Conservation (phyloP, 192 early-diverging fungal species). For the Rhizophagus clarus region DNA sequence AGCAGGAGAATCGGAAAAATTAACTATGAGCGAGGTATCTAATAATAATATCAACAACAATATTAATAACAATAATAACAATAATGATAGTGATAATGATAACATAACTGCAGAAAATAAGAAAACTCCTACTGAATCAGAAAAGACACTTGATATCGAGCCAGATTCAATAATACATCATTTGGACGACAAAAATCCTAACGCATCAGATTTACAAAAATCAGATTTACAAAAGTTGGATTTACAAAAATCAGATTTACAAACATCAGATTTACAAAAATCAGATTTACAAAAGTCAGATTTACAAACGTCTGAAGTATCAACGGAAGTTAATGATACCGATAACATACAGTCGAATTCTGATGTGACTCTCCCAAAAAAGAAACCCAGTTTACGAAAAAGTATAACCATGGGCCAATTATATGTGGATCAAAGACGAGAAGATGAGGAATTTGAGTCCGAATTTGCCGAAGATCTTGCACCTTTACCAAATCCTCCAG, state of each 20-base stretch:
- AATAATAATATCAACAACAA: slow-evolving; percentile 8
- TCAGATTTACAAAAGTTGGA: too few species aligned
- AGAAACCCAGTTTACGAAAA: slow-evolving; percentile 23
- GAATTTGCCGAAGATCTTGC: slow-evolving; percentile 15
- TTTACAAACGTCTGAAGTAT: neutral
- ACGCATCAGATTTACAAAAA: neutral
- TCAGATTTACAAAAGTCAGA: too few species aligned
- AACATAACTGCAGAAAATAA: neutral
- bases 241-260: too few species aligned
- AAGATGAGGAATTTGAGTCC: neutral
- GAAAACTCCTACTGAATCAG: neutral
- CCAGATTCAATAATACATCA: neutral
- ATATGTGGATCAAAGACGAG: neutral
- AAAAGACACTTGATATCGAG: neutral
- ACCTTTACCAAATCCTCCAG: neutral
- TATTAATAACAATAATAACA: neutral
- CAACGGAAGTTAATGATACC: neutral
- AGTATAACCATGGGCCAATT: slow-evolving; percentile 11
- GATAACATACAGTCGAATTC: neutral
- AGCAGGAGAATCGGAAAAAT: neutral
- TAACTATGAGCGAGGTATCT: neutral
- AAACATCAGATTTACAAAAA: too few species aligned
- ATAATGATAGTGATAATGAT: neutral
- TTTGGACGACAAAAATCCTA: neutral
- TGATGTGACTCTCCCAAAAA: neutral